A percentile compares a stretch with the other conserved stretches of the same genome.
Evolutionary conservation across 2,329 filamentous ascomycete genomes (phyloP).

Genomic region (Geosmithia flava): DNA sequence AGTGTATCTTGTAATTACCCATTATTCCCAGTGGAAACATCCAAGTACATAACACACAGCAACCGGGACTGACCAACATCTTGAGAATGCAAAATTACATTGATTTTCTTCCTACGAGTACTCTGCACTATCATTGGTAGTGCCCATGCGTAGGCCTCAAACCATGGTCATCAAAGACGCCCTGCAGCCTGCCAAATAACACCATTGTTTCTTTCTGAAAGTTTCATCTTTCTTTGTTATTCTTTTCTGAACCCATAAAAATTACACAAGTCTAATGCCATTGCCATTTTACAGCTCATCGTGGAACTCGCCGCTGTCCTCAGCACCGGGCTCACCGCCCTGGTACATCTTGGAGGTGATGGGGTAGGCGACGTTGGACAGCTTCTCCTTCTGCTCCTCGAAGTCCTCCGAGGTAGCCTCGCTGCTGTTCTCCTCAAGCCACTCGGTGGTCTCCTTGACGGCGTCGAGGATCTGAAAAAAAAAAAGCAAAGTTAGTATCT

Average conservation of each 20-base stretch:
- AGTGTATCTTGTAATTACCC: too few species aligned
- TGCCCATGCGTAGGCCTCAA: background rate
- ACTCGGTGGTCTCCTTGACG: constrained; percentile 92
- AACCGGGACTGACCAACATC: background rate
- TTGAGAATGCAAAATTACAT: background rate
- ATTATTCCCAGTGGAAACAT: too few species aligned
- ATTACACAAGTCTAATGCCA: constrained; percentile 7
- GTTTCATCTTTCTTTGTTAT: background rate
- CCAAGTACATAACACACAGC: background rate
- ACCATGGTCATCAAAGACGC: background rate
- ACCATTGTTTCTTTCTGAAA: background rate
- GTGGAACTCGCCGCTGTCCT: constrained; percentile 62
- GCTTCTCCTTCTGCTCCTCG: constrained; percentile 99
- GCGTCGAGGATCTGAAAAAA: constrained; percentile 68
- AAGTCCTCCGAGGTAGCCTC: constrained; percentile 87
- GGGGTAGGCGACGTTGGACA: constrained; percentile 90
- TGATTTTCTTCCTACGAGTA: background rate
- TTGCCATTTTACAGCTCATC: constrained; percentile 61
- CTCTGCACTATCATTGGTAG: background rate
- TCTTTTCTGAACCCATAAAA: constrained; percentile 1
- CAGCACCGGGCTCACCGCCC: constrained; percentile 47
- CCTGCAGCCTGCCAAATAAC: background rate
- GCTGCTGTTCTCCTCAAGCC: constrained; percentile 89
- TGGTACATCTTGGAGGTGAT: constrained; percentile 98
- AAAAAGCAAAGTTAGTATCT: constrained; percentile 22